Base-by-base conservation (phyloP, 2,329 filamentous ascomycete genomes). In the Fusarium sp. region DNA sequence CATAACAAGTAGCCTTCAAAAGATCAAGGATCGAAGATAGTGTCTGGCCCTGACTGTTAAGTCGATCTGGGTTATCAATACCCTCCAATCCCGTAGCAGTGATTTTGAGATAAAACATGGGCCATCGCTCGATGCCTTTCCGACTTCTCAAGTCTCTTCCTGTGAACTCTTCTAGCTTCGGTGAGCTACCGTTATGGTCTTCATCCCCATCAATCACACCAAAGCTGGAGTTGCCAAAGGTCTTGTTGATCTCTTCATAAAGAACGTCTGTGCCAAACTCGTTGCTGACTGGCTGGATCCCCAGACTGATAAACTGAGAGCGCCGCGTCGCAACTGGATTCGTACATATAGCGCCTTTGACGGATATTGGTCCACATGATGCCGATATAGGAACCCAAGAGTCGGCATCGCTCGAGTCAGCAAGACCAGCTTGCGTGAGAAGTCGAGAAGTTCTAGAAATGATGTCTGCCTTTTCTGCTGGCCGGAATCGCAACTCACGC, bases 41-140 rank as follows among this genome's bases (percentile, higher is more conserved):
- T 15, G 82, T 82, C 41, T 81, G 83, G 2, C 83, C 78, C 32
- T 83, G 82, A 15, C 86, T 83, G 56, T 86, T 82, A 3, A 88
- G 77, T 4, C 78, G 70, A 23, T 81, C 78, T 8, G 77, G 60
- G 20, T 81, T 78, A n/a, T 84, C 80, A 4, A 79, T 32, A n/a
- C 81, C 79, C 3, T 75, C 66, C 14, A 62, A 60, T 48, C 49
- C 58, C 26, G 59, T 41, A 86, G 75, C 4, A 85, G 81, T 46
- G 38, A 97, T 87, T 32, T 89, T 89, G n/a, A 98, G 81, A 74
- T 91, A 92, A 75, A 97, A 98, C 90, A 95, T 95, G 0, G 95
- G 94, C 90, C 93, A 96, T 54, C 89, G 88, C 75, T 98, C 94
- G 13, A 95, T 83, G 1, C 90, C 86, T 77, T 93, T 77, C 86